Evolutionary conservation across 2,329 filamentous ascomycete species (phyloP), one percentile per base, ranked within the genome.

Genomic region (Sarocladium kiliense): DNA sequence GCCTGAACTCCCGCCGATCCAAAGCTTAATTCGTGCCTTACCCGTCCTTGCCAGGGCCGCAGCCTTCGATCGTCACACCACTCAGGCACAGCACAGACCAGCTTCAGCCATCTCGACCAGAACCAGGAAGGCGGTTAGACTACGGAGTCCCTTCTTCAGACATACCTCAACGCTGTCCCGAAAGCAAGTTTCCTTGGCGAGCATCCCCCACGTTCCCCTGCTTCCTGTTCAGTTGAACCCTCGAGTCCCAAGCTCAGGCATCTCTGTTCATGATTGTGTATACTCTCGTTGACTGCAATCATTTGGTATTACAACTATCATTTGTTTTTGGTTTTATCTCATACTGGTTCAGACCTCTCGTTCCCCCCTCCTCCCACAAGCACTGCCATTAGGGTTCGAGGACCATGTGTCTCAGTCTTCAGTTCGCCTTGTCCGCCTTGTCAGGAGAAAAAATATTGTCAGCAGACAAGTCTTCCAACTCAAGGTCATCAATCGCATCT

Each of bases 251-350:
- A 12, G 30, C 30, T 32, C 30, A 39, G n/a, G 7, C 36, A 6
- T 9, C 7, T 6, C 41, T 45, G 11, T 6, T 6, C 19, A 23
- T 45, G 18, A 32, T 32, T 32, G 30, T 12, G 30, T n/a, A n/a
- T n/a, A 34, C 42, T 11, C 21, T 25, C 10, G 10, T 45, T 23
- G 10, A 10, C 3, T 49, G 16, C 44, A 36, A 36, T 27, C 14
- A 51, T 23, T 51, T 51, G 47, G 36, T 27, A 51, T 51, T 51
- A 51, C 7, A 23, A 51, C 26, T 51, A 51, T 30, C 12, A 30
- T 49, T 10, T 49, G 23, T 7, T 21, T 45, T 16, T 45, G 10
- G 23, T 30, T 11, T 30, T 30, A 30, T 32, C 5, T 49, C 41
- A 25, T 6, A 21, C 3, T 3, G 6, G 3, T 23, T 27, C 44